A percentile compares a stretch with the other conserved stretches of the same genome.
These are phyloP conservation scores for Pseudovirgaria hyperparasitica DNA, from an alignment of 2,329 filamentous ascomycete species.

Conservation along the genomic window DNA sequence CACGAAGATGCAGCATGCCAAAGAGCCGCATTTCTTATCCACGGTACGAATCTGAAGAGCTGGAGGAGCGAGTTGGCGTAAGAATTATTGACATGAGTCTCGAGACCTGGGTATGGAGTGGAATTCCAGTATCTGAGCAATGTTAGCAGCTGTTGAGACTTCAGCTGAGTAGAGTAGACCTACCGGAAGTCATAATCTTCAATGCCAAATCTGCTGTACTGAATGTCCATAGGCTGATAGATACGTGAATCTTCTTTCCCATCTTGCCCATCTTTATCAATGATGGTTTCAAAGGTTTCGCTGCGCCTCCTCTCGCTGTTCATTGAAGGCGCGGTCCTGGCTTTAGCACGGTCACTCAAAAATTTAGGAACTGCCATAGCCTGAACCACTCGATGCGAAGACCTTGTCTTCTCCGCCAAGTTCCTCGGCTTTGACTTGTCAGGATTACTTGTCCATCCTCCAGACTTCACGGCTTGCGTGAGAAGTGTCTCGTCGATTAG, in stretches of 20 bases:
- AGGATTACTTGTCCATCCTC: slow-evolving; percentile 74
- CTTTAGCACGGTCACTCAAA: slow-evolving; percentile 76
- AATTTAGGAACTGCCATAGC: slow-evolving; percentile 75
- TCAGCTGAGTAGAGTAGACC: slow-evolving; percentile 15
- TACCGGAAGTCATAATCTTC: slow-evolving; percentile 97
- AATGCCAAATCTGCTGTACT: slow-evolving; percentile 98
- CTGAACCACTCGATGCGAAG: slow-evolving; percentile 43
- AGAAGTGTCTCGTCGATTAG: slow-evolving; percentile 63
- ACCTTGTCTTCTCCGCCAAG: slow-evolving; percentile 67
- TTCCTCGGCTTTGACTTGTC: slow-evolving; percentile 61
- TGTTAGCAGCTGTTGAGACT: slow-evolving; percentile 8
- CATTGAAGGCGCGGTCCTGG: slow-evolving; percentile 10
- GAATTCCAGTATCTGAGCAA: slow-evolving; percentile 74
- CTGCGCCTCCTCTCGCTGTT: slow-evolving; percentile 25
- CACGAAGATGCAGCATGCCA: slow-evolving; percentile 82
- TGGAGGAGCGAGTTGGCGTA: slow-evolving; percentile 91
- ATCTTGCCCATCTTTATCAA: slow-evolving; percentile 55
- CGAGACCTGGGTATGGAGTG: slow-evolving; percentile 78
- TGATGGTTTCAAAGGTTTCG: slow-evolving; percentile 52
- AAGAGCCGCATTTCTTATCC: slow-evolving; percentile 76
- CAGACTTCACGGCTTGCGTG: too few relatives aligned
- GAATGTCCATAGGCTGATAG: slow-evolving; percentile 93
- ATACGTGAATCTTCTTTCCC: slow-evolving; percentile 75
- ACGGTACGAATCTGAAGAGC: slow-evolving; percentile 78
- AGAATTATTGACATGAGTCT: slow-evolving; percentile 93